Conservation (phyloP, 2,329 filamentous ascomycete genomes). For the Sporothrix pseudoabietina region DNA sequence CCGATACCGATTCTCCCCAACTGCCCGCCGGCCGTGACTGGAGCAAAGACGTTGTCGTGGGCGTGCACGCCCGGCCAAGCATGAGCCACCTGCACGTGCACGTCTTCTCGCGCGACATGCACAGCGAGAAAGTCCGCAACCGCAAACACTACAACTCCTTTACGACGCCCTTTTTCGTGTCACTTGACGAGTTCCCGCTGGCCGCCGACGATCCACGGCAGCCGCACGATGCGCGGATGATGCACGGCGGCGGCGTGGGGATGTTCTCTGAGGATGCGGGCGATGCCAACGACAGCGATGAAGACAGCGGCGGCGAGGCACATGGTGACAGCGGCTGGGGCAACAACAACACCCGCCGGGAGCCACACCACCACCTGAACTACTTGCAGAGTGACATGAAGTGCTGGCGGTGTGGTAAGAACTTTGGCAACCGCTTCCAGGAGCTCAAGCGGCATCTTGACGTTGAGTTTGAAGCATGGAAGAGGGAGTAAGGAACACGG, state of each 20-base stretch:
- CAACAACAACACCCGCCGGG: background rate
- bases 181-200: constrained; percentile 78
- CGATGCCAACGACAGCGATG: background rate
- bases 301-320: background rate
- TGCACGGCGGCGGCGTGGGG: background rate
- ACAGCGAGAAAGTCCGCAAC: constrained; percentile 71
- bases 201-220: constrained; percentile 64
- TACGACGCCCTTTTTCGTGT: constrained; percentile 79
- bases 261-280: background rate
- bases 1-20: constrained; percentile 58
- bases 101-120: constrained; percentile 78
- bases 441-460: constrained; percentile 71
- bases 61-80: constrained; percentile 83
- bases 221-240: constrained; percentile 50
- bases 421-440: constrained; percentile 74
- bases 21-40: constrained; percentile 78
- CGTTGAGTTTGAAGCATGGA: constrained; percentile 58
- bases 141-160: constrained; percentile 93
- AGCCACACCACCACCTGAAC: background rate
- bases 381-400: constrained; percentile 55
- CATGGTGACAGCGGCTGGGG: background rate
- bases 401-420: constrained; percentile 81
- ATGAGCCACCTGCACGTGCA: constrained; percentile 95
- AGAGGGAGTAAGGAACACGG: constrained; percentile 42
- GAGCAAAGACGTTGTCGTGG: constrained; percentile 70